Conservation (phyloP, 2,329 filamentous ascomycete genomes). For the Grosmannia serpens region DNA sequence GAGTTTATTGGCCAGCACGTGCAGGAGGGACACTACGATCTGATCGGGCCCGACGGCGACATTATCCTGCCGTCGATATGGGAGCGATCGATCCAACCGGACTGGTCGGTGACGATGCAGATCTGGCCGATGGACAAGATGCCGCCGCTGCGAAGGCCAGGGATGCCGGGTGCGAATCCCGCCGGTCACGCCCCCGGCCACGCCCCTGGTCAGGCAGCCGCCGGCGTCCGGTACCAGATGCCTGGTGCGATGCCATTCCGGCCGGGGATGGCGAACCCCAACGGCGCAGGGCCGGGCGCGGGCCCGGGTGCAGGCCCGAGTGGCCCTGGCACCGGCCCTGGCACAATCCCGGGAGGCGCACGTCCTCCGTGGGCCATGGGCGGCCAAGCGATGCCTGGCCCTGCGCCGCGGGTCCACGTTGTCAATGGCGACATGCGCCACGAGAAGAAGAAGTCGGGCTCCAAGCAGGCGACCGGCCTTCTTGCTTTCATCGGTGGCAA, state of each 20-base stretch:
- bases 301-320: background rate
- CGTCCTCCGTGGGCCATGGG: background rate
- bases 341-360: too few species aligned
- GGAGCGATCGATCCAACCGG: slow-evolving; percentile 71
- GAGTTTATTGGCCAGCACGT: slow-evolving; percentile 67
- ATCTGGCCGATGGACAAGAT: slow-evolving; percentile 47
- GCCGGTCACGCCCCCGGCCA: background rate
- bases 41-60: slow-evolving; percentile 67
- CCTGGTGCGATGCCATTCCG: background rate
- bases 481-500: slow-evolving; percentile 11
- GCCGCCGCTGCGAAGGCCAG: slow-evolving; percentile 11
- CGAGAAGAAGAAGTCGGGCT: slow-evolving; percentile 10
- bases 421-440: slow-evolving; percentile 8
- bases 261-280: background rate
- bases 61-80: slow-evolving; percentile 74
- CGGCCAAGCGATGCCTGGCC: background rate
- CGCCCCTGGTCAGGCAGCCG: too few species aligned
- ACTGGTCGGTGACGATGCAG: slow-evolving; percentile 51
- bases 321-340: too few species aligned
- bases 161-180: background rate
- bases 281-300: background rate
- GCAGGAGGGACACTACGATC: slow-evolving; percentile 66
- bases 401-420: slow-evolving; percentile 3
- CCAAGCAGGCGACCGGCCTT: background rate
- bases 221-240: background rate